Evolutionary conservation across 768 basidiomycete species (phyloP).

Genomic region (Suillus plorans): DNA sequence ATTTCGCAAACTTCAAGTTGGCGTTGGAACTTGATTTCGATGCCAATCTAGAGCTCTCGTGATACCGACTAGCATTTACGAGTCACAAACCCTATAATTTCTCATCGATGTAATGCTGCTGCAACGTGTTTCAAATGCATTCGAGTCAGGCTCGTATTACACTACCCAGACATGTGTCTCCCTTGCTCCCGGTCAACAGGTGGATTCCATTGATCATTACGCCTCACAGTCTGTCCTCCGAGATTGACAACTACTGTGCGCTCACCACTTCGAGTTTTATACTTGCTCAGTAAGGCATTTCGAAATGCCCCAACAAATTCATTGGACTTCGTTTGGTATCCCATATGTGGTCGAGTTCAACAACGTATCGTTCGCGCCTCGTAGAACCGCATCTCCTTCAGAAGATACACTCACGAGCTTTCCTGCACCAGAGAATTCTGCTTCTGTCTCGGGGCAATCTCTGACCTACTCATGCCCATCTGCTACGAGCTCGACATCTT

Average conservation of each 20-base stretch:
- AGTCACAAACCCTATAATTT: not conserved
- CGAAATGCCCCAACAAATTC: constrained; percentile 25
- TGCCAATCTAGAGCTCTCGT: not conserved
- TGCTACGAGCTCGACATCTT: constrained; percentile 19
- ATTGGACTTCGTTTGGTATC: constrained; percentile 29
- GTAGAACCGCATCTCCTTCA: not conserved
- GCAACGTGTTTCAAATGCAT: constrained; percentile 2
- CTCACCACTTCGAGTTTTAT: not conserved
- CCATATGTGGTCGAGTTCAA: constrained; percentile 30
- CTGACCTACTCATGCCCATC: constrained; percentile 9
- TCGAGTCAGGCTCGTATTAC: not conserved
- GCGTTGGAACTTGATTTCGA: not conserved
- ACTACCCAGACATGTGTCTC: not conserved
- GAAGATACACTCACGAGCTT: not conserved
- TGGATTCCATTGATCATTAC: not conserved
- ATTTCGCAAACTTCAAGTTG: not conserved
- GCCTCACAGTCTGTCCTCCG: not conserved
- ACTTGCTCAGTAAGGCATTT: not conserved
- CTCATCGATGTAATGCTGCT: constrained; percentile 1
- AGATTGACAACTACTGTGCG: not conserved
- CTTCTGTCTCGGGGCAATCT: constrained; percentile 6
- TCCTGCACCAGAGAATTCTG: constrained; percentile 1
- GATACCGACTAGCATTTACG: not conserved
- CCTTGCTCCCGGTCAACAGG: not conserved
- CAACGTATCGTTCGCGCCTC: constrained; percentile 22